Conservation (phyloP, 1,139 yeast species). For the Saccharomyces uvarum region DNA sequence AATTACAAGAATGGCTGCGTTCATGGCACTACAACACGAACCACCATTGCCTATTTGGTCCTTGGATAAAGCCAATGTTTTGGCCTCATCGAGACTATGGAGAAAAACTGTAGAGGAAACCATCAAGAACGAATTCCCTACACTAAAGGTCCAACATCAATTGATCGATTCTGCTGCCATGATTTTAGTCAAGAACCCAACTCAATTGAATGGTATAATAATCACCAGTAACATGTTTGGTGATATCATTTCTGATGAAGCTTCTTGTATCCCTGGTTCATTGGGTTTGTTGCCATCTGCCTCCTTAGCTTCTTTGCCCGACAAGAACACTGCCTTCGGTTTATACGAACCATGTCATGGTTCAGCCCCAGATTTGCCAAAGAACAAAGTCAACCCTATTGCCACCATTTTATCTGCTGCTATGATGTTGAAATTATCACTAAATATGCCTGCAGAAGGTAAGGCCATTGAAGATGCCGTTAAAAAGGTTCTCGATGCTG, state of each 20-base stretch:
- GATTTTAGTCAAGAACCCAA: slow-evolving; percentile 88
- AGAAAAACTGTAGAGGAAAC: slow-evolving; percentile 84
- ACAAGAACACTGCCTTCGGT: slow-evolving; percentile 87
- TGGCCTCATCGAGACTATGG: slow-evolving; percentile 95
- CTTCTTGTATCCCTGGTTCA: slow-evolving; percentile 95
- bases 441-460: slow-evolving; percentile 76
- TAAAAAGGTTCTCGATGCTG: slow-evolving; percentile 66
- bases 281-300: slow-evolving; percentile 94
- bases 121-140: slow-evolving; percentile 81
- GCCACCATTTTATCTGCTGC: slow-evolving; percentile 94
- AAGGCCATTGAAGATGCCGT: slow-evolving; percentile 87
- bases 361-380: slow-evolving; percentile 88
- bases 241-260: slow-evolving; percentile 95
- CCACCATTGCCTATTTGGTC: slow-evolving; percentile 96
- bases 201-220: slow-evolving; percentile 81
- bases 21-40: slow-evolving; percentile 82
- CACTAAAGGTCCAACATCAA: slow-evolving; percentile 78
- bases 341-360: slow-evolving; percentile 98
- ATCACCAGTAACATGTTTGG: slow-evolving; percentile 96
- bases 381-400: slow-evolving; percentile 84
- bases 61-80: slow-evolving; percentile 91
- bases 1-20: slow-evolving; percentile 98
- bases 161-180: slow-evolving; percentile 97
- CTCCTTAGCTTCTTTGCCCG: slow-evolving; percentile 90
- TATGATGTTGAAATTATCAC: slow-evolving; percentile 89